Conservation (phyloP, 305 asterid genomes). For the Solanum hybrid region DNA sequence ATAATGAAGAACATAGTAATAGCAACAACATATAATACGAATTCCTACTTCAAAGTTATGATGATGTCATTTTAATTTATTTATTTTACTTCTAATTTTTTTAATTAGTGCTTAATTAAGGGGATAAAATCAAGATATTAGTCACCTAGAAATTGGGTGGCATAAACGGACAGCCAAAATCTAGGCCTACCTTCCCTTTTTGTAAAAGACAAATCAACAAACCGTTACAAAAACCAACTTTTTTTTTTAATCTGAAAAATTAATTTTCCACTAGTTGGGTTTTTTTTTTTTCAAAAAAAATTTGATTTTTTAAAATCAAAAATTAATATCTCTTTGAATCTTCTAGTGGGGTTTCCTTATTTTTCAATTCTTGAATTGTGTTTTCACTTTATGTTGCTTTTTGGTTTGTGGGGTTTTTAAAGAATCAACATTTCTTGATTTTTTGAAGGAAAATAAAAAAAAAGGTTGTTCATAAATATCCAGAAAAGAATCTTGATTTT, state of each 20-base stretch:
- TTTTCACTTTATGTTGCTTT: not conserved
- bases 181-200: slow-evolving; percentile 4
- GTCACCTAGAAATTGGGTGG: not conserved
- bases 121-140: not conserved
- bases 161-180: slow-evolving; percentile 3
- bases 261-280: not conserved
- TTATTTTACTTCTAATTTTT: not conserved
- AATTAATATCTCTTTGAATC: not conserved
- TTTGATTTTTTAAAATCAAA: not conserved
- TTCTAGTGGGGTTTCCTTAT: not conserved
- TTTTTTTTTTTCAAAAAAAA: not conserved
- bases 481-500: not conserved
- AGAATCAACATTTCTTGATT: not conserved
- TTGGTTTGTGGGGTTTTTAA: not conserved
- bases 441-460: not conserved
- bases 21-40: not conserved
- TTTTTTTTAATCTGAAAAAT: not conserved
- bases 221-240: slow-evolving; percentile 26
- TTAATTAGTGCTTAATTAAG: not conserved
- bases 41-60: not conserved
- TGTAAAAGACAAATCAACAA: slow-evolving; percentile 36
- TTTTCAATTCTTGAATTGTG: not conserved
- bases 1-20: too few relatives aligned
- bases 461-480: not conserved
- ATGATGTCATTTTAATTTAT: not conserved